Evolutionary conservation across 2,329 filamentous ascomycete species (phyloP).

Genomic region (Diaporthe ilicicola): DNA sequence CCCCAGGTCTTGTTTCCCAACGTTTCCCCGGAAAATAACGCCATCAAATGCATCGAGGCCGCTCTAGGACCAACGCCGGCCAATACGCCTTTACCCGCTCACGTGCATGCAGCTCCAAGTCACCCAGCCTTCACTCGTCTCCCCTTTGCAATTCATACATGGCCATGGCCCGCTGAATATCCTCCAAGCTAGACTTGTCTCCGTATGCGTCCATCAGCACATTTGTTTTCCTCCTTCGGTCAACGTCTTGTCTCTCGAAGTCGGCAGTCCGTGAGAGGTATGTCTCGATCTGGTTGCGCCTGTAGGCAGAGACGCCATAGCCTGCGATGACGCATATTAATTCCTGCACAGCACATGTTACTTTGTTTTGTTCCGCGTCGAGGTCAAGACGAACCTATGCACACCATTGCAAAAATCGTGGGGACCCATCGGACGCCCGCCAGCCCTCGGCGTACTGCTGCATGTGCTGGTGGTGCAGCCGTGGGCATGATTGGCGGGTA

Average conservation of each 20-base stretch:
- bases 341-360: slow-evolving; percentile 28
- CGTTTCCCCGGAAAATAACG: background rate
- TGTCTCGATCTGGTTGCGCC: slow-evolving; percentile 25
- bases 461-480: background rate
- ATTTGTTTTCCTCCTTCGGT: slow-evolving; percentile 45
- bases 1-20: background rate
- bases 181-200: slow-evolving; percentile 56
- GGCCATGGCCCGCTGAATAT: slow-evolving; percentile 57
- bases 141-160: slow-evolving; percentile 50
- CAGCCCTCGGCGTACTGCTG: slow-evolving; percentile 16
- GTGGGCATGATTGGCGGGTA: slow-evolving; percentile 28
- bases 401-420: slow-evolving; percentile 30
- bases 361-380: slow-evolving; percentile 5
- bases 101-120: too few species aligned
- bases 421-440: slow-evolving; percentile 27
- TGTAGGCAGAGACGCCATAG: slow-evolving; percentile 32
- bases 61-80: background rate
- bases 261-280: slow-evolving; percentile 18
- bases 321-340: slow-evolving; percentile 33
- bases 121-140: background rate
- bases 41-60: background rate
- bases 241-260: slow-evolving; percentile 13
- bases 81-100: background rate
- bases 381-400: slow-evolving; percentile 31
- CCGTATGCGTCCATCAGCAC: slow-evolving; percentile 60